These are phyloP conservation scores for Teratosphaeria zuluensis DNA, from an alignment of 2,329 filamentous ascomycete species.

Conservation along the genomic window DNA sequence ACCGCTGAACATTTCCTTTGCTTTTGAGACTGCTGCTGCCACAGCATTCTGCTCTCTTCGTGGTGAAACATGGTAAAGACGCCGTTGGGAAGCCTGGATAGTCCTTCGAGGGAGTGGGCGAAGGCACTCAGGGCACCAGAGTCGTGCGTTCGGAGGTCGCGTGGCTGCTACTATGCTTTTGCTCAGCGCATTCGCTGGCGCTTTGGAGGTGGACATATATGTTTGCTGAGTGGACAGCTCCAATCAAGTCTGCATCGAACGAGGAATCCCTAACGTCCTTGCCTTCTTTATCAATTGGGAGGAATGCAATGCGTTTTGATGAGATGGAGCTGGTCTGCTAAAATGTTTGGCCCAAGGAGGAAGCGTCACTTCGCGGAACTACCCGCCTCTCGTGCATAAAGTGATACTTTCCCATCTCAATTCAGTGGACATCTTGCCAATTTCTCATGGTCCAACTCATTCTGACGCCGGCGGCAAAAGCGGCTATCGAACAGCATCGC, in stretches of 20 bases:
- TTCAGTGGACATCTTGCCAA: neutral
- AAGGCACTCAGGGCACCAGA: constrained; percentile 24
- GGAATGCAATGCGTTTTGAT: neutral
- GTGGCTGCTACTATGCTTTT: constrained; percentile 16
- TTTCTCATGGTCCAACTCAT: constrained; percentile 62
- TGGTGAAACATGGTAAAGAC: constrained; percentile 26
- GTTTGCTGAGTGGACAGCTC: neutral
- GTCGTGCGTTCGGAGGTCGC: constrained; percentile 8
- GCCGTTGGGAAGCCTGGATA: constrained; percentile 21
- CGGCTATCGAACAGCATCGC: constrained; percentile 41
- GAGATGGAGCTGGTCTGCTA: neutral
- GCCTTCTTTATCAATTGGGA: neutral
- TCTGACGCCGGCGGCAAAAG: constrained; percentile 61
- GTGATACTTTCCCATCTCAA: neutral
- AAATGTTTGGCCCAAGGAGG: neutral
- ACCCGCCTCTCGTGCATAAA: neutral
- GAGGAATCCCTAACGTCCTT: neutral
- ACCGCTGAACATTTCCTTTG: constrained; percentile 62
- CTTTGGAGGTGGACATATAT: constrained; percentile 25
- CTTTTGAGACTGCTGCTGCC: constrained; percentile 60
- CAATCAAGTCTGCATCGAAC: neutral
- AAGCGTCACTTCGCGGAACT: neutral
- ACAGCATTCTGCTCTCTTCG: constrained; percentile 48
- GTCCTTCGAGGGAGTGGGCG: constrained; percentile 16
- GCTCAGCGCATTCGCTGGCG: constrained; percentile 26